Conservation (phyloP, 371 early-diverging fungal genomes). For the Phascolomyces articulosus region DNA sequence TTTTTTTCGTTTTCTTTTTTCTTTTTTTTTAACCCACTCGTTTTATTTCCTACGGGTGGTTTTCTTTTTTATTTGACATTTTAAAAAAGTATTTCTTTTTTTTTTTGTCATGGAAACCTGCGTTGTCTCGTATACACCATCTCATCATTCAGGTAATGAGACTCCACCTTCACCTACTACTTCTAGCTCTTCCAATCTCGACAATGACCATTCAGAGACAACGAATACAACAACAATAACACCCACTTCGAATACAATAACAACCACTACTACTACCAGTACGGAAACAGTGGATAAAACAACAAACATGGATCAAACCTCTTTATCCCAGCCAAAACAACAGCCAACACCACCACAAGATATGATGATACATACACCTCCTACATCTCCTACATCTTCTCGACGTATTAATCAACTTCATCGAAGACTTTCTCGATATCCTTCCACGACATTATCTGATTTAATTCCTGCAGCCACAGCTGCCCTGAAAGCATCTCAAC, state of each 20-base stretch:
- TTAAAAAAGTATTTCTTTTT: too few species aligned
- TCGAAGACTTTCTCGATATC: constrained; percentile 16
- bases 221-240: too few species aligned
- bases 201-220: too few species aligned
- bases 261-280: too few species aligned
- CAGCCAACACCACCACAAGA: too few species aligned
- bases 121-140: constrained; percentile 1
- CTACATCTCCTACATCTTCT: background rate
- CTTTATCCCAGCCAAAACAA: too few species aligned
- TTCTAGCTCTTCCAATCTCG: too few species aligned
- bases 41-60: background rate
- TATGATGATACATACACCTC: background rate
- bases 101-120: constrained; percentile 14
- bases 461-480: constrained; percentile 47
- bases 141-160: background rate
- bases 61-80: background rate
- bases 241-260: too few species aligned
- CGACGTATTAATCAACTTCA: constrained; percentile 16
- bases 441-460: constrained; percentile 35
- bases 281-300: too few species aligned
- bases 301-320: too few species aligned
- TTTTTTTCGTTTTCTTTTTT: too few species aligned
- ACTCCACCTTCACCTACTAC: background rate
- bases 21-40: background rate
- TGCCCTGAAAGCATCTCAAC: constrained; percentile 21